Evolutionary conservation across 495 filamentous ascomycete genomes (phyloP), one percentile per base, ranked within the genome.

Genomic region (Lepraria neglecta): DNA sequence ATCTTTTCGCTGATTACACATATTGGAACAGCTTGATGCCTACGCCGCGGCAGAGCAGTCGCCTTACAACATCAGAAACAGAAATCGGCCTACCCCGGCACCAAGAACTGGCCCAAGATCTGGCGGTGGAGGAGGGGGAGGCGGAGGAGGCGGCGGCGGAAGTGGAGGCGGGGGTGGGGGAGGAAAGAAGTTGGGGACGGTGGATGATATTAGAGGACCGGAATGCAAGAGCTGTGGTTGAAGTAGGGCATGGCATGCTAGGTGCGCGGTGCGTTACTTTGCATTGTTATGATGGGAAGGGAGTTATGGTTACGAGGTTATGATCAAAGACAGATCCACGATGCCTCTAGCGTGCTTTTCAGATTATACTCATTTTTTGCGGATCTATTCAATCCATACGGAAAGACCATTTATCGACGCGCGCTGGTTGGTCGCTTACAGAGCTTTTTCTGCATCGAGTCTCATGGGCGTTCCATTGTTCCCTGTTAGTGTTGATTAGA

Each of bases 161-260:
- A 60, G 60, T 24, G 59, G 67, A 24, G 58, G 61, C 17, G 66
- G 66, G 4, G 58, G 61, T 6, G 63, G 63, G 15, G 60, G 60
- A 14, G 67, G 67, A 19, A 71, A 42, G 58, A 71, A 67, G 50
- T 24, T 69, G 11, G 69, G 69, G 19, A 69, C 62, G 42, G 65
- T 71, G 43, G 69, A 71, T 60, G 69, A 71, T 63, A 64, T 71
- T 21, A 52, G 69, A 30, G 69, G 65, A 17, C 68, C 69, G 21
- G 69, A 71, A 53, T 69, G 69, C 44, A 66, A 61, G 59, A 71
- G 68, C 58, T 70, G 69, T 64, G 60, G 64, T 30, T 69, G 56
- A 68, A 28, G 2, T 2, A 19, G 12, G 6, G 10, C 15, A 9
- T 54, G 10, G 17, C 15, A 6, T 54, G 6, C 19, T 54, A 3